Evolutionary conservation across 768 basidiomycete species (phyloP), one percentile per base, ranked within the genome.

Genomic region (Termitomyces sp.): DNA sequence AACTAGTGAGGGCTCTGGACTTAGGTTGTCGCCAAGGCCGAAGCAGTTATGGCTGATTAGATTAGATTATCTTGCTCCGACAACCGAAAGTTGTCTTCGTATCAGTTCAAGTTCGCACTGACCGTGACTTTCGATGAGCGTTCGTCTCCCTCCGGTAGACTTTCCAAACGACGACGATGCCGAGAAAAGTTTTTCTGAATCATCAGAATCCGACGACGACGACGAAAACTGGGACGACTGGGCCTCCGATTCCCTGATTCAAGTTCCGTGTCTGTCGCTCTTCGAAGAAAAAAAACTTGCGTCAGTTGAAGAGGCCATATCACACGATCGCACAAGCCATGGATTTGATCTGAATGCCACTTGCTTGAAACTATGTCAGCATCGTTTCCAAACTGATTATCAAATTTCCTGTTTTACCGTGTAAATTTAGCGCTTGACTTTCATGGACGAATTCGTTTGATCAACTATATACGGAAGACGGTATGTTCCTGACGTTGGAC

Each of bases 391-490:
- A 39, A 20, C 1, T 30, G 10, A 20, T 46, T 3, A 18, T 5
- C 5, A 33, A 12, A 32, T 39, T 47, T 34, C 8, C 20, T 40
- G 42, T 55, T 52, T 27, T 42, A 39, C 26, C 55, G 59, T 20
- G 51, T 56, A 59, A 60, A 44, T 32, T 20, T 30, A 93, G 91
- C 76, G 0, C 75, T 95, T 39, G 94, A 96, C 69, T 84, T 88
- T 61, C 87, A 93, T 71, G 82, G 83, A 55, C 81, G 89, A 20
- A 87, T 93, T 64, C 83, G 91, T 48, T 73, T 97, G 51, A 85
- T 97, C 72, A 97, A 97, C 70, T 91, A 82, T 72, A 93, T 96
- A 67, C 77, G 95, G 57, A 88, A 83, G 72, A 82, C 84, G 71
- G 93, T 91, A 59, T 30, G 65, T 56, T 47, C 52, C 22, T 16